Conservation (phyloP, 192 early-diverging fungal genomes). For the Podochytrium sp. region DNA sequence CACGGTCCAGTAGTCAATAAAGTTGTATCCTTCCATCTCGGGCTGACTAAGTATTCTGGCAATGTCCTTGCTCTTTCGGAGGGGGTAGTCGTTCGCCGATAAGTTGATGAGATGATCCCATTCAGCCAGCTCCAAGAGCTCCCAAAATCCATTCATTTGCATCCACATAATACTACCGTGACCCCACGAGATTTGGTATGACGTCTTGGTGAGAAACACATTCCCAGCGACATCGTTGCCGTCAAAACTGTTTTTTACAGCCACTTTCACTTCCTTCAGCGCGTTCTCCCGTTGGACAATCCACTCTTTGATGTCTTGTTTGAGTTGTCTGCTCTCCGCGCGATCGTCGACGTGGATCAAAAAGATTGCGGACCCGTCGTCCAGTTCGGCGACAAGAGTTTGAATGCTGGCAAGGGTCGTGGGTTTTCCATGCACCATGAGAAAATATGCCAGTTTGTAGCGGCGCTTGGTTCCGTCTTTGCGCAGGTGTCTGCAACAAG, state of each 20-base stretch:
- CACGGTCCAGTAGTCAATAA: conserved; percentile 48
- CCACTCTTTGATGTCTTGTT: conserved; percentile 25
- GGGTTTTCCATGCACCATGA: conserved; percentile 47
- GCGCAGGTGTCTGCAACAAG: conserved; percentile 17
- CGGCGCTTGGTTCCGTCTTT: conserved; percentile 29
- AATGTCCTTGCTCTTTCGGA: conserved; percentile 42
- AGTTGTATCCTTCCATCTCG: conserved; percentile 30
- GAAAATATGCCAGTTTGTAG: conserved; percentile 50
- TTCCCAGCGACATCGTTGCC: conserved; percentile 21
- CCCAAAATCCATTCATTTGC: conserved; percentile 53
- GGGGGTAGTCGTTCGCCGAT: conserved; percentile 46
- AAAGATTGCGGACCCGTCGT: conserved; percentile 45
- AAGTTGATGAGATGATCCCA: conserved; percentile 60
- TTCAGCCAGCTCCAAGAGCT: conserved; percentile 55
- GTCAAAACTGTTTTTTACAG: neutral
- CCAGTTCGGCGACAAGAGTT: conserved; percentile 40
- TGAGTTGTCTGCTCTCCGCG: neutral
- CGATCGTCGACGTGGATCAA: conserved; percentile 49
- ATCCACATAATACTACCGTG: conserved; percentile 48
- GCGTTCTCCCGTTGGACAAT: conserved; percentile 3
- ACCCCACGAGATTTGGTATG: conserved; percentile 47
- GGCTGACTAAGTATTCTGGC: conserved; percentile 27
- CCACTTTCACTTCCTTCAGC: neutral
- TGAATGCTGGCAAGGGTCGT: neutral
- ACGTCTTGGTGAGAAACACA: conserved; percentile 39